Conservation (phyloP, 192 early-diverging fungal species). For the Coemansia interrupta region DNA sequence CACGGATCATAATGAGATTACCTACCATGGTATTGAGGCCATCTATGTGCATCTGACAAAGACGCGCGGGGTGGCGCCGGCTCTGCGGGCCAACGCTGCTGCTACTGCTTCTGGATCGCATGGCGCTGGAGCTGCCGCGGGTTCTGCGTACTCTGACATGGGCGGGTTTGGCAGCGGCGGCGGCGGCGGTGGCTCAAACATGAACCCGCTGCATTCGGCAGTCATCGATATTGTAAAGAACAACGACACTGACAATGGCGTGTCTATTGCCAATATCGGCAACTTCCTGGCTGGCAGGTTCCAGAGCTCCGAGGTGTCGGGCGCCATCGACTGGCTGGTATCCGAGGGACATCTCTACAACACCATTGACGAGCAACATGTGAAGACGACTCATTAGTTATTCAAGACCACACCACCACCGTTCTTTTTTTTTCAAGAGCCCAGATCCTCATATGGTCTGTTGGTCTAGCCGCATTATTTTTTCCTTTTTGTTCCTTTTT, state of each 20-base stretch:
- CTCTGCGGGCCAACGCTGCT: constrained; percentile 9
- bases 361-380: constrained; percentile 66
- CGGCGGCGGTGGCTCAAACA: constrained; percentile 1
- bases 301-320: constrained; percentile 23
- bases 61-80: constrained; percentile 35
- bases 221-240: constrained; percentile 16
- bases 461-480: neutral
- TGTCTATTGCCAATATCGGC: constrained; percentile 44
- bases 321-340: constrained; percentile 54
- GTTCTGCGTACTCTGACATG: constrained; percentile 5
- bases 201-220: too few relatives aligned
- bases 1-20: constrained; percentile 69
- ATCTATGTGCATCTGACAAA: constrained; percentile 61
- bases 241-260: constrained; percentile 42
- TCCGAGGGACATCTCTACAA: constrained; percentile 66
- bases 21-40: constrained; percentile 70
- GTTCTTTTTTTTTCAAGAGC: neutral
- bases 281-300: constrained; percentile 35
- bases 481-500: neutral
- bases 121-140: constrained; percentile 1
- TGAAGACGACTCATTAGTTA: constrained; percentile 44
- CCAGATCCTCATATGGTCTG: too few relatives aligned
- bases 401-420: too few relatives aligned
- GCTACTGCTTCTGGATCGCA: neutral
- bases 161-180: constrained; percentile 4